Conservation (phyloP, 1,284 basidiomycete species). For the Ustilago curta region DNA sequence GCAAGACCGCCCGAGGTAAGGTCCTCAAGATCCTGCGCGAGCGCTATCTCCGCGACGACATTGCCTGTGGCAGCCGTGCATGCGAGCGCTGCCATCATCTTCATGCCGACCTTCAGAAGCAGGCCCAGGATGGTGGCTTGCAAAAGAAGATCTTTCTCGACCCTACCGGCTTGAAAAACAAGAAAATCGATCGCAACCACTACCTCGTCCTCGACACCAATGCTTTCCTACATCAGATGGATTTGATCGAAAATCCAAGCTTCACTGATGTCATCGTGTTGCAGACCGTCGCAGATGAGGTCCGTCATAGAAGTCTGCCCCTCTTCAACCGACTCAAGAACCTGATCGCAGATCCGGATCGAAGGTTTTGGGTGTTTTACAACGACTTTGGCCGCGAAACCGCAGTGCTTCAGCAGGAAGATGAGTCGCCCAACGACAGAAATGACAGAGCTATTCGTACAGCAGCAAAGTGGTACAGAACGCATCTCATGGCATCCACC, state of each 20-base stretch:
- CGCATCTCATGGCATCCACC: conserved; percentile 54
- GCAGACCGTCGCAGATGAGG: conserved; percentile 96
- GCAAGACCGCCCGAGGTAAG: conserved; percentile 91
- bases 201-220: conserved; percentile 95
- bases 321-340: conserved; percentile 78
- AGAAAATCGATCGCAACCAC: conserved; percentile 71
- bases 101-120: conserved; percentile 45
- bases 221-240: conserved; percentile 84
- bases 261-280: conserved; percentile 76
- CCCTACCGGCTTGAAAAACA: conserved; percentile 45
- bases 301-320: conserved; percentile 91
- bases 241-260: conserved; percentile 58
- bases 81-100: conserved; percentile 73
- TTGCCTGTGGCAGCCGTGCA: conserved; percentile 84
- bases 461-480: conserved; percentile 62
- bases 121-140: conserved; percentile 71
- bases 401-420: conserved; percentile 46
- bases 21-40: conserved; percentile 96
- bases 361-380: conserved; percentile 64
- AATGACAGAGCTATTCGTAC: conserved; percentile 66
- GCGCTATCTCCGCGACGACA: conserved; percentile 91
- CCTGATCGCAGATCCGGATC: conserved; percentile 64
- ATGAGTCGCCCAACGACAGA: conserved; percentile 66
- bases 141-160: conserved; percentile 71
- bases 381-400: conserved; percentile 63